phyloP scores from a whole-genome alignment of 2,329 filamentous ascomycete genomes.

The Phialophora chinensis region DNA sequence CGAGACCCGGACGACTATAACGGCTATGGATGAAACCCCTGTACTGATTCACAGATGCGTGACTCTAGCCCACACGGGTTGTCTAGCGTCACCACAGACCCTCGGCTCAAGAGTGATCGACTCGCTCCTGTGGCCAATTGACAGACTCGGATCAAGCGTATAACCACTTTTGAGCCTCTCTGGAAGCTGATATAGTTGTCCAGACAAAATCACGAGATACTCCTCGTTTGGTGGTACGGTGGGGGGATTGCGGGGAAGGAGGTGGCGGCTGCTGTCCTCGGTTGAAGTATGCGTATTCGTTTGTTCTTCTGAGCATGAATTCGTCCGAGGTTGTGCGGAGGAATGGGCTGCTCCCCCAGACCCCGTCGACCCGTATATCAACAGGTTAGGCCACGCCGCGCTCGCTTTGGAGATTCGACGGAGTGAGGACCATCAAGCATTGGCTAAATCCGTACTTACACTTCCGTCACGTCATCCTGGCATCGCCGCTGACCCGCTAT shows the following conservation, averaged over 20 bases:
- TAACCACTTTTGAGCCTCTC: slow-evolving; percentile 1
- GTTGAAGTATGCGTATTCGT: neutral
- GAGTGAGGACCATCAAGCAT: neutral
- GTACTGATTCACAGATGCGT: neutral
- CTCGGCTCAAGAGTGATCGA: neutral
- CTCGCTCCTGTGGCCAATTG: neutral
- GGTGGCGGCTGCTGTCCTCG: slow-evolving; percentile 5
- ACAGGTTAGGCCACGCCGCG: neutral
- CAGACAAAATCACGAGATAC: neutral
- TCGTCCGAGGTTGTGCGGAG: slow-evolving; percentile 14
- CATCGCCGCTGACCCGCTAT: slow-evolving; percentile 8
- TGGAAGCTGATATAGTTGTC: neutral
- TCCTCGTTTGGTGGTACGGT: slow-evolving; percentile 4
- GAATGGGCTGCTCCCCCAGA: neutral
- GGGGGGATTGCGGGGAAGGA: slow-evolving; percentile 14
- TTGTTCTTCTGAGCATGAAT: neutral
- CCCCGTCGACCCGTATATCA: neutral
- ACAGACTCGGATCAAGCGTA: neutral
- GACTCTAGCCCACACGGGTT: neutral
- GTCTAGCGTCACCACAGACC: neutral
- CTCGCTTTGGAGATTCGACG: neutral
- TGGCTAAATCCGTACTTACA: neutral
- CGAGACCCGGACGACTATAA: neutral
- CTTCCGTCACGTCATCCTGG: neutral
- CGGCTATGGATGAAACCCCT: slow-evolving; percentile 1